Evolutionary conservation across 2,329 filamentous ascomycete genomes (phyloP), one percentile per base, ranked within the genome.

Genomic region (Fusarium virguliforme): DNA sequence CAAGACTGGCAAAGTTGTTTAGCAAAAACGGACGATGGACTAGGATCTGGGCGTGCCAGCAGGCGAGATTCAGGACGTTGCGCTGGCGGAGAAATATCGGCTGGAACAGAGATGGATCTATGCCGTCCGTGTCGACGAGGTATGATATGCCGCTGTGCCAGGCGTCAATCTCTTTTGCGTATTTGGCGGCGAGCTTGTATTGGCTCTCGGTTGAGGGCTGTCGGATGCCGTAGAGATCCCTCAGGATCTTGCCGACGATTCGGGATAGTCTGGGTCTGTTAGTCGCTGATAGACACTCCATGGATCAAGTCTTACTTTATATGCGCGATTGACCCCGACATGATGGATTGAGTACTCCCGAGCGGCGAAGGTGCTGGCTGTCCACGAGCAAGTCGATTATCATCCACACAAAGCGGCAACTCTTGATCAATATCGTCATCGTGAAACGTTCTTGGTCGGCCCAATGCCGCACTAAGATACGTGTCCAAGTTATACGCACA

Each of bases 371-470:
- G 28, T n/a, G 0, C 85, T 9, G 43, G 58, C 9, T 55, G 58
- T 1, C 66, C 55, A 24, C 43, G 32, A 13, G 38, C 43, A 43
- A 82, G 64, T 87, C 82, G 60, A 84, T 83, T 64, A n/a, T 91
- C 89, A 60, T 89, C 87, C 7, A 89, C 82, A 24, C 81, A 79
- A 8, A 82, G 80, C 0, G 89, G 89, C 13, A 89, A 78, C 15
- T 88, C 85, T 68, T 90, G 88, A 66, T 91, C 89, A 56, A 91
- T 90, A 60, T 91, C 89, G 48, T 91, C 89, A 53, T 91, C 88
- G 64, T 89, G 89, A 54, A 91, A 88, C 2, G 89, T 84, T 15
- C 86, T 79, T 1, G 90, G 90, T 18, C 89, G 82, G 2, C 90
- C 90, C 9, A 91, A 83, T 55, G 89, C 86, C 22, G 88, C 86